These are phyloP conservation scores for Phycomyces blakesleeanus DNA, from an alignment of 192 early-diverging fungal species.

Conservation along the genomic window DNA sequence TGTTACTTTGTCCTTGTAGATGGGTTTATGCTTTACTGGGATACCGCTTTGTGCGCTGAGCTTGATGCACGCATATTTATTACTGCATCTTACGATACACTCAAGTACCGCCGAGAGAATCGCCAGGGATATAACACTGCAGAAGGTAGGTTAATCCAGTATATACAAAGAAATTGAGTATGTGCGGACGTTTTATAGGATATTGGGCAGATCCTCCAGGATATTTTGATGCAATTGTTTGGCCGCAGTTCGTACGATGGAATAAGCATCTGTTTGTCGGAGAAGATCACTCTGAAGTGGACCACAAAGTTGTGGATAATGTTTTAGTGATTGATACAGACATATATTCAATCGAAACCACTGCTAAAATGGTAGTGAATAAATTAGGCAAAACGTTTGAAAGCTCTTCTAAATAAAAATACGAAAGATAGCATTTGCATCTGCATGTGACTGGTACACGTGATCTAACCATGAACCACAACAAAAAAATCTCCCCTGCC, in stretches of 20 bases:
- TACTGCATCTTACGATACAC: constrained; percentile 51
- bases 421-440: not conserved
- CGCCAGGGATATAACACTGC: constrained; percentile 66
- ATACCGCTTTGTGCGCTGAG: constrained; percentile 36
- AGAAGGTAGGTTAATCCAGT: constrained; percentile 5
- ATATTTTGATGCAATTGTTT: constrained; percentile 74
- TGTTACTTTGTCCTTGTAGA: constrained; percentile 59
- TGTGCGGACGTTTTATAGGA: constrained; percentile 36
- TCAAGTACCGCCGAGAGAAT: constrained; percentile 60
- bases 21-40: constrained; percentile 76
- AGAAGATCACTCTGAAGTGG: not conserved
- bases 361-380: constrained; percentile 9
- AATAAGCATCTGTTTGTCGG: constrained; percentile 37
- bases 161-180: not conserved
- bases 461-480: not conserved
- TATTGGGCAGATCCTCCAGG: constrained; percentile 73
- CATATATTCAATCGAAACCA: constrained; percentile 7
- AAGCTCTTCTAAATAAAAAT: not conserved
- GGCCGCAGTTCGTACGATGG: constrained; percentile 64
- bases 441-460: not conserved
- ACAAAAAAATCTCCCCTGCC: not conserved
- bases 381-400: not conserved
- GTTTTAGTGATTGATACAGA: constrained; percentile 27
- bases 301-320: constrained; percentile 4
- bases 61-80: constrained; percentile 57